Evolutionary conservation across 768 basidiomycete genomes (phyloP).

Genomic region (Termitomyces sp.): DNA sequence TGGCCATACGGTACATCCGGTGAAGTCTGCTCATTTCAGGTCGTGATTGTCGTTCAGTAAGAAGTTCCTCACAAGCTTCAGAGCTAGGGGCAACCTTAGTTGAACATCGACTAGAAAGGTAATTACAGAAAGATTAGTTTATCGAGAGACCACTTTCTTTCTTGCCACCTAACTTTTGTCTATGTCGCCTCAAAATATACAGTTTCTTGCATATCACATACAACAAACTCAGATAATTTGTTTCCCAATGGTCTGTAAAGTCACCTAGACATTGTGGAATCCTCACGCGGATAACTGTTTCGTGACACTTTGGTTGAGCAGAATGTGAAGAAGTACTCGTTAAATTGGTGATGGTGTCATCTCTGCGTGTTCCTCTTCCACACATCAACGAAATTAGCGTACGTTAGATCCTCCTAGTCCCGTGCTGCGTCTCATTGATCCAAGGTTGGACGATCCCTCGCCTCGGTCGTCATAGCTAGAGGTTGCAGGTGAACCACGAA

Average conservation of each 20-base stretch:
- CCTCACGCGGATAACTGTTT: no score
- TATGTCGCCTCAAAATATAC: background rate
- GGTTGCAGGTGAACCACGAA: constrained; percentile 23
- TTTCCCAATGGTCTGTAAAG: background rate
- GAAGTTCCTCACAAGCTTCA: background rate
- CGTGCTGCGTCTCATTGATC: constrained; percentile 69
- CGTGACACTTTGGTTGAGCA: background rate
- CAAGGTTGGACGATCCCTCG: constrained; percentile 66
- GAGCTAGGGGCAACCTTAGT: background rate
- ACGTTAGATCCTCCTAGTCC: constrained; percentile 77
- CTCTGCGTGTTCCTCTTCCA: background rate
- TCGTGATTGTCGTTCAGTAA: background rate
- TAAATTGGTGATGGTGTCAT: background rate
- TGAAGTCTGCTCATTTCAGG: background rate
- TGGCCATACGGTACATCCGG: no score
- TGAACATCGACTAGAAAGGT: background rate
- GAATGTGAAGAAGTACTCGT: background rate
- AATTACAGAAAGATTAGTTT: background rate
- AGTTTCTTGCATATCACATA: background rate
- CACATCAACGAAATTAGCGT: constrained; percentile 31
- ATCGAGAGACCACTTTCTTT: background rate
- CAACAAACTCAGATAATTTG: background rate
- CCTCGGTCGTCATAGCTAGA: constrained; percentile 44
- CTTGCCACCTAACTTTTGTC: background rate
- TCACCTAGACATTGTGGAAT: no score